Evolutionary conservation across 495 filamentous ascomycete species (phyloP).

Genomic region (Penicillium atrosanguineum): DNA sequence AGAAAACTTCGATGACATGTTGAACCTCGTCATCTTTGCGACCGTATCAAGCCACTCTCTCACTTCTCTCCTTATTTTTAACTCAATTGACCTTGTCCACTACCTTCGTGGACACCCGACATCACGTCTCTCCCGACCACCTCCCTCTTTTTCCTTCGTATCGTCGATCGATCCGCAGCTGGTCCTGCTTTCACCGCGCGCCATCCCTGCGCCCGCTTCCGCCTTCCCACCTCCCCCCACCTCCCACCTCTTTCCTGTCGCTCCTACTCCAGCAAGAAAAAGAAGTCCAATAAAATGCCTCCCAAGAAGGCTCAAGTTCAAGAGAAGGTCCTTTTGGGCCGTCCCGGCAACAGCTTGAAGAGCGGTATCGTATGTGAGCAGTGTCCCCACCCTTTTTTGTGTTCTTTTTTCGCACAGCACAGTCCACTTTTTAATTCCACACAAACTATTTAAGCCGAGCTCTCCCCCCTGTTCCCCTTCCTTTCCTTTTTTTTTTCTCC

Average conservation of each 20-base stretch:
- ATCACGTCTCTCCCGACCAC: slow-evolving; percentile 38
- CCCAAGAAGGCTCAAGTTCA: slow-evolving; percentile 54
- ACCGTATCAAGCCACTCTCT: slow-evolving; percentile 4
- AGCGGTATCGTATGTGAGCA: slow-evolving; percentile 93
- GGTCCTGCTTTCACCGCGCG: slow-evolving; percentile 45
- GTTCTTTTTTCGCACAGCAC: slow-evolving; percentile 33
- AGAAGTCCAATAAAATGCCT: slow-evolving; percentile 51
- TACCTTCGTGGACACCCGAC: slow-evolving; percentile 30
- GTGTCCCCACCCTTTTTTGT: slow-evolving; percentile 38
- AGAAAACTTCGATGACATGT: slow-evolving; percentile 28
- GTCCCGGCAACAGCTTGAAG: slow-evolving; percentile 98
- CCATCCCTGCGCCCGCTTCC: slow-evolving; percentile 27
- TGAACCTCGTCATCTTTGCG: slow-evolving; percentile 1
- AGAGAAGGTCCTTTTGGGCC: slow-evolving; percentile 69
- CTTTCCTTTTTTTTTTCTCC: slow-evolving; percentile 13
- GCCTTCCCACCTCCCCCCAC: slow-evolving; percentile 29
- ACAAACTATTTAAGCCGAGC: slow-evolving; percentile 29
- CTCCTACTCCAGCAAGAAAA: slow-evolving; percentile 46
- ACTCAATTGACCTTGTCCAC: slow-evolving; percentile 26
- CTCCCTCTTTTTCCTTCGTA: slow-evolving; percentile 30
- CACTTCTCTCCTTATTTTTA: slow-evolving; percentile 7
- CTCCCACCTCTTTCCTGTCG: slow-evolving; percentile 36
- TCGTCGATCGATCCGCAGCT: slow-evolving; percentile 47
- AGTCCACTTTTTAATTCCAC: slow-evolving; percentile 37
- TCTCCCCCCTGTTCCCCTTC: slow-evolving; percentile 17